Percentiles rank a stretch among this genome's conserved stretches.
phyloP scores from a whole-genome alignment of 2,329 filamentous ascomycete genomes.

The Ophiostoma ulmi region DNA sequence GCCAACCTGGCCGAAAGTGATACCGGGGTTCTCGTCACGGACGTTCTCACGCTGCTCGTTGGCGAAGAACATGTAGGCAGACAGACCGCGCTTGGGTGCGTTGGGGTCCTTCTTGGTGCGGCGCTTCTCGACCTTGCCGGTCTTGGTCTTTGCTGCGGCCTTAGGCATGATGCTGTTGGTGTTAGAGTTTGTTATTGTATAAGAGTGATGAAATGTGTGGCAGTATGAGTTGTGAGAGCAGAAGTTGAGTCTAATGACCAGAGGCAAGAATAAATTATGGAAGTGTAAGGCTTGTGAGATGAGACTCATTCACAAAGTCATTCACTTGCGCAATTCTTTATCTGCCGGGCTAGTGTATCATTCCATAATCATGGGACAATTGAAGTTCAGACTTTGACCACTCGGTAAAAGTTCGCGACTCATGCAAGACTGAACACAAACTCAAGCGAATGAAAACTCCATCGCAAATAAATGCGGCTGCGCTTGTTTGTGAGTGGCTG shows the following conservation, averaged over 20 bases:
- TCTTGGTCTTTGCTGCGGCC: conserved; percentile 51
- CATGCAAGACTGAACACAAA: neutral
- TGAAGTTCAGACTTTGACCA: neutral
- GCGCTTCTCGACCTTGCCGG: conserved; percentile 51
- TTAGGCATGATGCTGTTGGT: conserved; percentile 51
- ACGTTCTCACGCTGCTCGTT: conserved; percentile 99
- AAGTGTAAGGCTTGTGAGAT: neutral
- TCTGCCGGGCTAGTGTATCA: neutral
- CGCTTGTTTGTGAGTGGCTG: neutral
- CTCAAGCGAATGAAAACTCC: neutral
- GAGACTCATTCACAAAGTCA: neutral
- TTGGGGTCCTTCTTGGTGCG: conserved; percentile 75
- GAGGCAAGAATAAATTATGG: neutral
- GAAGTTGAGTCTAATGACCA: neutral
- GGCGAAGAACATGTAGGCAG: conserved; percentile 99
- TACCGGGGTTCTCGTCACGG: conserved; percentile 95
- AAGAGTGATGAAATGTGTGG: neutral
- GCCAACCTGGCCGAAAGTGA: conserved; percentile 95
- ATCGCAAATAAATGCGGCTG: neutral
- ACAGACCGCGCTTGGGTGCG: conserved; percentile 97
- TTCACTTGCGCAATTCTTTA: neutral
- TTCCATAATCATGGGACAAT: neutral
- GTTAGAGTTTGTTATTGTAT: conserved; percentile 8
- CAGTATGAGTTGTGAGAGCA: neutral
- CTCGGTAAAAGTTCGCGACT: neutral